Evolutionary conservation across 768 basidiomycete species (phyloP), one percentile per base, ranked within the genome.

Genomic region (Calocybe gangraenosa): DNA sequence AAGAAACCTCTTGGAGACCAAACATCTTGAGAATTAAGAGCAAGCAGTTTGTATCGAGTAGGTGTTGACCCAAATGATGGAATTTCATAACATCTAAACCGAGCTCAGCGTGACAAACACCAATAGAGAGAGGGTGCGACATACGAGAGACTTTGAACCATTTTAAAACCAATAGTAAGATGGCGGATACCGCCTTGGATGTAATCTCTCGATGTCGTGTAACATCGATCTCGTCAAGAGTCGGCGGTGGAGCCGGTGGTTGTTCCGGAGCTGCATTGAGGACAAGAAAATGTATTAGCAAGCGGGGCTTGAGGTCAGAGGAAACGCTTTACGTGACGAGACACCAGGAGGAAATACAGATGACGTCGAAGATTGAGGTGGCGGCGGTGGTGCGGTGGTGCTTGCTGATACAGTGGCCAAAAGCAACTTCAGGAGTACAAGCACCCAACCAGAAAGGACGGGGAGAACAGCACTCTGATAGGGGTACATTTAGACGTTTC

Each of bases 131-230:
- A 36, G 45, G 32, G 17, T 30, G 3, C 11, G 8, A 75, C 92
- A 63, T 54, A 97, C 95, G 96, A 40, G 95, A 97, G 18, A 88
- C 89, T 66, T 98, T 98, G 74, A 97, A 95, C 96, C 96, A 99
- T 63, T 98, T 96, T 53, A 99, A 64, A 2, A 88, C 79, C 30
- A 97, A 69, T 4, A 98, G 66, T 20, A 99, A 65, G 46, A 98
- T 96, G 1, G 93, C 95, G 11, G 96, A 97, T 3, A 96, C 91
- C 0, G 93, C 93, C 63, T 99, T 99, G 9, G 91, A 92, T 0
- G 91, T 96, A 54, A 99, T 94, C 65, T 99, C 96, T 31, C 95
- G 88, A 66, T 98, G 95, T 9, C 96, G 81, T 19, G 82, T 85
- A 22, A 94, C 86, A 59, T 99, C 96, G 39, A 90, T 81, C 55